phyloP scores from a whole-genome alignment of 108 stramenopile genomes.

The Skeletonema grethae region DNA sequence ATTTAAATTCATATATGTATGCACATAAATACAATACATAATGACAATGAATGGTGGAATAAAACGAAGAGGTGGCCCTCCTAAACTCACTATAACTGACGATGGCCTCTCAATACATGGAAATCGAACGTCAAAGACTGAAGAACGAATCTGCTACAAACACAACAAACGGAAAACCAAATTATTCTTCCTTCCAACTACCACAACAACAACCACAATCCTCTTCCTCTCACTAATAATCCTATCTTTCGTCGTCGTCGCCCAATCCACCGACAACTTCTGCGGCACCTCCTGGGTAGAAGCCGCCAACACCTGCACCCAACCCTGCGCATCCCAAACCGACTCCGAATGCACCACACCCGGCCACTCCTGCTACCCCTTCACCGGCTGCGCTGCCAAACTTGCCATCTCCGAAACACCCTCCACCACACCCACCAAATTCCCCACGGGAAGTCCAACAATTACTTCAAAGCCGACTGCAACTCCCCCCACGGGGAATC shows the following conservation, averaged over 20 bases:
- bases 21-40: neutral
- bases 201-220: neutral
- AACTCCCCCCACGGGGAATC: neutral
- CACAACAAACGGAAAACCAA: conserved; percentile 1
- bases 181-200: neutral
- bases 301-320: neutral
- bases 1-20: neutral
- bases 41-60: neutral
- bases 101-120: neutral
- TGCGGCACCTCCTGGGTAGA: neutral
- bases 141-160: neutral
- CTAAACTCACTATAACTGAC: neutral
- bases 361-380: neutral
- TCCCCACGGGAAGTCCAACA: neutral
- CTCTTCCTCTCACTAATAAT: neutral
- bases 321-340: neutral
- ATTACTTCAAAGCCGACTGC: neutral
- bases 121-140: too few relatives aligned
- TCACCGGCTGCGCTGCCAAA: neutral
- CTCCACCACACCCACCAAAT: neutral
- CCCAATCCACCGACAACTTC: conserved; percentile 1
- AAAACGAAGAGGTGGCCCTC: neutral
- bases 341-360: neutral
- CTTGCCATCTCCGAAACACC: neutral
- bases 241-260: neutral